Conservation (phyloP, 2,329 filamentous ascomycete genomes). For the Neopestalotiopsis clavispora region DNA sequence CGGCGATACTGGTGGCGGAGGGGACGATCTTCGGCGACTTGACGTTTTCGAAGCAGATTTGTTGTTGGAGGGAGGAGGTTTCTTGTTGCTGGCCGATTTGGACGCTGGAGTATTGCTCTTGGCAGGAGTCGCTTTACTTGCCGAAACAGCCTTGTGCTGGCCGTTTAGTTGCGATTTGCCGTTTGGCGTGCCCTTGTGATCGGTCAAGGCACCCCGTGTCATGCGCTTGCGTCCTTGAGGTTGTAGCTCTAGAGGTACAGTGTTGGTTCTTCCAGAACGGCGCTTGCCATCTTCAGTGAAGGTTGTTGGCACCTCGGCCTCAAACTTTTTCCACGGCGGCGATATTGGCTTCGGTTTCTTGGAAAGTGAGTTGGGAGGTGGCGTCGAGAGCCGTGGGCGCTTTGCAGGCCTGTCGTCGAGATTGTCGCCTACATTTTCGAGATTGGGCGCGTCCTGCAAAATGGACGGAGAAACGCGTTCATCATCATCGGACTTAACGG, state of each 20-base stretch:
- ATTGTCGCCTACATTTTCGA: constrained; percentile 31
- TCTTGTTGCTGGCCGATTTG: constrained; percentile 31
- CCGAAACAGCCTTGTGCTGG: constrained; percentile 34
- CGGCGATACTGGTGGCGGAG: constrained; percentile 42
- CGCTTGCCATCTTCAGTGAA: constrained; percentile 76
- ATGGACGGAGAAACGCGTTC: constrained; percentile 24
- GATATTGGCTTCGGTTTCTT: constrained; percentile 62
- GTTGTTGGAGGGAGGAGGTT: constrained; percentile 23
- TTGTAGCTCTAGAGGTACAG: constrained; percentile 57
- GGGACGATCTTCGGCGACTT: constrained; percentile 43
- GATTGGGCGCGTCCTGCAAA: constrained; percentile 28
- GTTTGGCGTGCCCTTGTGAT: constrained; percentile 38
- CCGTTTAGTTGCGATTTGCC: constrained; percentile 37
- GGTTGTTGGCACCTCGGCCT: constrained; percentile 77
- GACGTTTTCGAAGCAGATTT: constrained; percentile 29
- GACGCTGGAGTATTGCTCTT: constrained; percentile 28
- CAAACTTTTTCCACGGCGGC: constrained; percentile 90
- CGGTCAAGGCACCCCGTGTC: constrained; percentile 51
- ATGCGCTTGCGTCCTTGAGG: constrained; percentile 54
- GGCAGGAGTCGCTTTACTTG: constrained; percentile 33
- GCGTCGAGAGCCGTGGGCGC: constrained; percentile 64
- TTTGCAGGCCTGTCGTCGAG: constrained; percentile 62
- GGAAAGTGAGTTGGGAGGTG: constrained; percentile 40
- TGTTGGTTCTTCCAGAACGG: constrained; percentile 69
- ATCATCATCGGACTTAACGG: constrained; percentile 27